Percentiles rank a stretch among this genome's conserved stretches.
phyloP scores from a whole-genome alignment of 768 basidiomycete genomes.

The Pisolithus marmoratus region DNA sequence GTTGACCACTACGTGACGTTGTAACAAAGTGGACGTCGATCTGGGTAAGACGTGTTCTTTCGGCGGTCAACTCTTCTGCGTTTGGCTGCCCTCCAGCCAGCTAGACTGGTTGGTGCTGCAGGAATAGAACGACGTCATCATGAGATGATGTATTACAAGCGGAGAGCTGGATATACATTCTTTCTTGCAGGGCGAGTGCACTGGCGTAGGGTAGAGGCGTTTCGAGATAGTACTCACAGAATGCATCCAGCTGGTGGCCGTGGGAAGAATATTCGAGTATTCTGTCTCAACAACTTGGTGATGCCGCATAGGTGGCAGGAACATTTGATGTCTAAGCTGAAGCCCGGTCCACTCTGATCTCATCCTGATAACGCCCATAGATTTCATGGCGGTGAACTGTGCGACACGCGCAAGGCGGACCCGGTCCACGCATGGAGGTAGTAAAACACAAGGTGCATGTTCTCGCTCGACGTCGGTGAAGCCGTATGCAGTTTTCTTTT shows the following conservation, averaged over 20 bases:
- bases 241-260: too few relatives aligned
- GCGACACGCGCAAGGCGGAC: too few relatives aligned
- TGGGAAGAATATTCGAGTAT: conserved; percentile 60
- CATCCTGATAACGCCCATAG: too few relatives aligned
- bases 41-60: conserved; percentile 57
- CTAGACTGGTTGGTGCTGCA: conserved; percentile 92
- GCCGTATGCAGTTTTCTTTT: neutral
- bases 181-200: conserved; percentile 67
- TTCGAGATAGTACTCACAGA: conserved; percentile 70
- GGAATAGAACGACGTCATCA: conserved; percentile 65
- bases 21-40: conserved; percentile 86
- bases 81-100: conserved; percentile 89
- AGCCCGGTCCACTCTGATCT: too few relatives aligned
- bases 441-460: neutral
- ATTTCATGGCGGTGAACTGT: too few relatives aligned
- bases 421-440: too few relatives aligned
- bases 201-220: conserved; percentile 72
- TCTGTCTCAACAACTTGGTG: too few relatives aligned
- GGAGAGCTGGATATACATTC: conserved; percentile 61
- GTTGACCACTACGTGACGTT: conserved; percentile 82
- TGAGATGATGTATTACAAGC: conserved; percentile 44
- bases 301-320: too few relatives aligned
- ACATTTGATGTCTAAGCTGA: too few relatives aligned
- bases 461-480: neutral
- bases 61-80: conserved; percentile 49